phyloP scores from a whole-genome alignment of 805 yeast species.

The Candida corydali region DNA sequence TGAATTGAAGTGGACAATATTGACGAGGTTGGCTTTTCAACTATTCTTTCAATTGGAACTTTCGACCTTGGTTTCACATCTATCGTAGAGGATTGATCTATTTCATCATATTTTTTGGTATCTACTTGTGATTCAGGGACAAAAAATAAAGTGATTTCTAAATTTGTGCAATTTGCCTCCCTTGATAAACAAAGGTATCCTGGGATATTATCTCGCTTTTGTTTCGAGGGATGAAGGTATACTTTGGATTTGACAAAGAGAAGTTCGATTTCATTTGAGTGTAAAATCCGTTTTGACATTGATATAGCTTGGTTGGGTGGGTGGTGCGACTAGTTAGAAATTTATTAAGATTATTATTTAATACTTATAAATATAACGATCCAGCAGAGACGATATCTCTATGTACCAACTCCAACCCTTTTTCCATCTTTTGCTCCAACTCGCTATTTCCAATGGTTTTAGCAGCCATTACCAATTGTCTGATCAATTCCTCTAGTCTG shows the following conservation, averaged over 20 bases:
- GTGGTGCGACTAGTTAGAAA: too few species aligned
- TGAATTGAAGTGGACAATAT: constrained; percentile 65
- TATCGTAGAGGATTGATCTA: constrained; percentile 38
- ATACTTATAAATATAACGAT: constrained; percentile 73
- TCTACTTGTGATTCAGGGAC: constrained; percentile 54
- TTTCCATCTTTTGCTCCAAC: constrained; percentile 83
- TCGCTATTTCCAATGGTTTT: constrained; percentile 90
- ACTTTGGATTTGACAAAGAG: constrained; percentile 64
- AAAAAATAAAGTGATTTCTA: constrained; percentile 63
- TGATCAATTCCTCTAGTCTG: constrained; percentile 86
- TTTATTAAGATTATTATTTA: too few species aligned
- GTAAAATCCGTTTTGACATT: constrained; percentile 7
- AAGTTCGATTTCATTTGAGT: constrained; percentile 39
- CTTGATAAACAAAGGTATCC: constrained; percentile 70
- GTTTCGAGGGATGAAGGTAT: constrained; percentile 76
- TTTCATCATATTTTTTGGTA: constrained; percentile 40
- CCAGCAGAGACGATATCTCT: constrained; percentile 97
- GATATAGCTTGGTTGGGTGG: too few species aligned
- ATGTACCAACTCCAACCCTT: constrained; percentile 79
- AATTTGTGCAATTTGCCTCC: constrained; percentile 47
- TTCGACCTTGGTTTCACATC: constrained; percentile 2
- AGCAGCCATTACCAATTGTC: constrained; percentile 88
- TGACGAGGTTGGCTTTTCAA: constrained; percentile 49
- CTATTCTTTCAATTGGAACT: constrained; percentile 19
- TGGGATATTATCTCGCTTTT: constrained; percentile 69